A percentile compares a stretch with the other conserved stretches of the same genome.
phyloP scores from a whole-genome alignment of 495 filamentous ascomycete genomes.

The Cercophora newfieldiana region DNA sequence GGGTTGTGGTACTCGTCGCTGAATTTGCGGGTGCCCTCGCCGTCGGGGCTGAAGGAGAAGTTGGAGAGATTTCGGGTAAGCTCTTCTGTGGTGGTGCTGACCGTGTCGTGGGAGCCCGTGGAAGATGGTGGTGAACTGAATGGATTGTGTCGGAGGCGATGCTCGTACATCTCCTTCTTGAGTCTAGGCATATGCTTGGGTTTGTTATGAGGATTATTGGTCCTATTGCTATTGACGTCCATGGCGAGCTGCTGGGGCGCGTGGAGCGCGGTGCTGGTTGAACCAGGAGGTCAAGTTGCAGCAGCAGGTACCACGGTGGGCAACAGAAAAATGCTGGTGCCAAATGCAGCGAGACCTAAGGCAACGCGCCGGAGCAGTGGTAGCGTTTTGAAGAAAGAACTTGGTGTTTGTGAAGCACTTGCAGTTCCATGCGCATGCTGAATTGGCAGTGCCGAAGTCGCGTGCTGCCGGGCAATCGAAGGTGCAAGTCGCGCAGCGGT shows the following conservation, averaged over 20 bases:
- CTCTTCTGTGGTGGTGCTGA: slow-evolving; percentile 44
- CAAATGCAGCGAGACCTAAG: background rate
- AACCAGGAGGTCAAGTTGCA: background rate
- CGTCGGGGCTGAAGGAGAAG: slow-evolving; percentile 47
- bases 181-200: slow-evolving; percentile 40
- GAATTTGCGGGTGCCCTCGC: slow-evolving; percentile 45
- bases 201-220: slow-evolving; percentile 27
- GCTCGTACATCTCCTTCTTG: slow-evolving; percentile 38
- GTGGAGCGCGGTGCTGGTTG: slow-evolving; percentile 21
- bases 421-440: background rate
- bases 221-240: slow-evolving; percentile 37
- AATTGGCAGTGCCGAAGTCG: background rate
- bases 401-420: background rate
- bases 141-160: slow-evolving; percentile 41
- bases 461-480: background rate
- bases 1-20: slow-evolving; percentile 22
- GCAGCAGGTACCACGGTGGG: background rate
- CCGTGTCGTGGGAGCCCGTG: slow-evolving; percentile 52
- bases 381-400: slow-evolving; percentile 7
- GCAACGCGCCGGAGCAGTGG: background rate
- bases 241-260: slow-evolving; percentile 29
- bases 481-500: background rate
- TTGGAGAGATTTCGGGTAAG: slow-evolving; percentile 41
- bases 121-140: slow-evolving; percentile 54
- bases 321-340: background rate